Evolutionary conservation across 2,329 filamentous ascomycete genomes (phyloP), one percentile per base, ranked within the genome.

Genomic region (Colletotrichum graminicola): DNA sequence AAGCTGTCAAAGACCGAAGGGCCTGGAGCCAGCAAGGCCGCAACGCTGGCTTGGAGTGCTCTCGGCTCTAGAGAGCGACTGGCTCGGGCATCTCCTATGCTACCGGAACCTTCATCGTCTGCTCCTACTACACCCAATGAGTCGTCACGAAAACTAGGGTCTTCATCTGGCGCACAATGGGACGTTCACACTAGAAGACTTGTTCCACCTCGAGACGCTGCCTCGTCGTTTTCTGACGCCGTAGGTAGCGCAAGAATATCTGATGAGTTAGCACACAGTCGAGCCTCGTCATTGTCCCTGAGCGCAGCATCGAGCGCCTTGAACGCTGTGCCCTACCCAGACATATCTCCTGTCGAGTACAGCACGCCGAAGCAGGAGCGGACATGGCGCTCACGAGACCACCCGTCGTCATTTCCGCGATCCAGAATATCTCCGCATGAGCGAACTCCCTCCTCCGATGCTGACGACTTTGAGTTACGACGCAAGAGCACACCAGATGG

Each of bases 1-100:
- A 83, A 83, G 61, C 78, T 83, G 41, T 78, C 82, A 12, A 86
- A 80, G 69, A 77, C 80, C 66, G 79, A 80, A 23, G 79, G 80
- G 45, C 88, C 89, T 66, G 86, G 89, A 0, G 86, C 90, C 16
- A 91, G 86, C 78, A 90, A 89, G 76, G 90, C 90, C 51, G 90
- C 90, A 34, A 89, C 88, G 3, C 77, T 92, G 63, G 90, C 90
- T 41, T 92, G 90, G 89, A 84, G 79, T 64, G 82, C 83, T 23
- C 78, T 87, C 18, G 81, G 81, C 16, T 79, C 83, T 5, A 80
- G 78, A 72, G 83, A 86, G 36, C 80, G 79, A 55, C 70, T 76
- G 66, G 52, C 75, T 55, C 78, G 77, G 68, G 71, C 75, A 49
- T 60, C 75, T 39, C 74, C 75, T 32, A 74, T 78, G 18, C 78